Evolutionary conservation across 75 land plant species (phyloP).

Genomic region (Cupressus sempervirens): DNA sequence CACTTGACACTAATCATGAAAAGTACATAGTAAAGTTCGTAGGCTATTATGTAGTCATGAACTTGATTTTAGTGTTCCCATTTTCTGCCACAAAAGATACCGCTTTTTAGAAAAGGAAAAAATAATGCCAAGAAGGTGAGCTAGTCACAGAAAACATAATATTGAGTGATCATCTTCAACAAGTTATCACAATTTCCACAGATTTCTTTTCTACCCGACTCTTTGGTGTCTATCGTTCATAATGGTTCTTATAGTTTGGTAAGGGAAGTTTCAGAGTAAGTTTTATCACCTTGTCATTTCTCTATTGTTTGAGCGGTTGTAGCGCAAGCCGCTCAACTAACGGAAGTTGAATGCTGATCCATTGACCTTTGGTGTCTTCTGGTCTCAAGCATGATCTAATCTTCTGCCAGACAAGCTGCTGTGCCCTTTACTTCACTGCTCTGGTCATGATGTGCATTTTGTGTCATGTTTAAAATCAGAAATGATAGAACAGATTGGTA

Average conservation of each 20-base stretch:
- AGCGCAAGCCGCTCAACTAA: background rate
- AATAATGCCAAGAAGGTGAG: background rate
- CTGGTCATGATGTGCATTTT: background rate
- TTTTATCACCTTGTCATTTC: background rate
- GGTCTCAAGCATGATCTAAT: background rate
- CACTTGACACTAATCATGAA: background rate
- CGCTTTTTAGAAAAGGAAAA: too few relatives aligned
- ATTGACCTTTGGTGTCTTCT: background rate
- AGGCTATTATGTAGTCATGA: background rate
- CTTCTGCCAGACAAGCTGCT: background rate
- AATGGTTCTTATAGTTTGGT: background rate
- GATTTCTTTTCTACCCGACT: background rate
- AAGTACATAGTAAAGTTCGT: background rate
- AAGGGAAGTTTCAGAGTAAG: background rate
- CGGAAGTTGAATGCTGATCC: background rate
- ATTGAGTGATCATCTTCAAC: background rate
- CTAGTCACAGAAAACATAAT: background rate
- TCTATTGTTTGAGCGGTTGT: background rate
- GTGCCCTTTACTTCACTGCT: background rate
- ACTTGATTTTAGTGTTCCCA: background rate
- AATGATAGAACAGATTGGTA: background rate
- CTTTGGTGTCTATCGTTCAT: background rate
- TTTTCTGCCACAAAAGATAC: background rate
- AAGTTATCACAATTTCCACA: background rate
- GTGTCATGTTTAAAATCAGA: background rate